Evolutionary conservation across 2,329 filamentous ascomycete species (phyloP), one percentile per base, ranked within the genome.

Genomic region (Dothideomycetes sp.): DNA sequence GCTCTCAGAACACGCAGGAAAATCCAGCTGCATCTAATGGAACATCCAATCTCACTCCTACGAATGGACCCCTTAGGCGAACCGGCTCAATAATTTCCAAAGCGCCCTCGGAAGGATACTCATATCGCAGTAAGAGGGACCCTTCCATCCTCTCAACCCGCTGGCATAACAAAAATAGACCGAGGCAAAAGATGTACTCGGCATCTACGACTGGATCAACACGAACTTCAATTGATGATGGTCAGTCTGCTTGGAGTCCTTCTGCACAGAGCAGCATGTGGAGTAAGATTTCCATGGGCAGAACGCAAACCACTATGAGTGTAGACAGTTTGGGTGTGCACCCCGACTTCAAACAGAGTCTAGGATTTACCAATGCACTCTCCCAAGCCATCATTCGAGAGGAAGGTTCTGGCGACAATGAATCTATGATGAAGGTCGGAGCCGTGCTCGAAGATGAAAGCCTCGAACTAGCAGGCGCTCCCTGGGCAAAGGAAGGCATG

Each of bases 401-500:
- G 53, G 73, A 74, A 50, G 71, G 73, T 9, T 50, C 64, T 49
- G 65, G 64, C 47, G 63, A 70, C 45, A 51, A 46, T 19, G 54
- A 57, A 32, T 51, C 50, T 2, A 51, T 57, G 22, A 54, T 52
- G 8, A 41, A 41, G n/a, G 40, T 44, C n/a, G 41, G 41, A 20
- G 35, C 53, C 16, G 67, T 95, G 8, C 75, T 96, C 0, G 89
- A 95, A 53, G 91, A 96, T 54, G 91, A 98, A 55, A 86, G 82
- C 0, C 73, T 98, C 10, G 88, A 94, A 56, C 77, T 98, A 27
- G 79, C 83, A 9, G 91, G 91, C 17, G 85, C 91, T n/a, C 91
- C 91, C 0, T 98, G 91, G 91, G 82, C 93, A 19, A 98, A 98
- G 64, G 91, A 98, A 63, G 91, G 91, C 47, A 85, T 93, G 52